Conservation (phyloP, 2,329 filamentous ascomycete species). For the Kalmusia sp. region DNA sequence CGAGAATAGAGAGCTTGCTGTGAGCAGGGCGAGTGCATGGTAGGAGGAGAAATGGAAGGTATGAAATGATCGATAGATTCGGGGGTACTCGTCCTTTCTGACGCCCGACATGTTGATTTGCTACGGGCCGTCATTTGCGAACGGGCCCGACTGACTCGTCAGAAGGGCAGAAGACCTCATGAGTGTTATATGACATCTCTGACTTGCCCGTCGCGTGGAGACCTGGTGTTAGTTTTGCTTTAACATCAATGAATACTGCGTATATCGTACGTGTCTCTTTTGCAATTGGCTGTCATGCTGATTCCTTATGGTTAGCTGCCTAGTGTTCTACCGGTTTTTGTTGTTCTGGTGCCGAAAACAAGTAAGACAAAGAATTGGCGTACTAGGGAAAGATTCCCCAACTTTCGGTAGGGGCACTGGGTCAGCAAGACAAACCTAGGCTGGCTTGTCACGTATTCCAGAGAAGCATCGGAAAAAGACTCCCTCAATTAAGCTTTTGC, state of each 20-base stretch:
- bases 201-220: constrained; percentile 1
- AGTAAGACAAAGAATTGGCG: constrained; percentile 23
- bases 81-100: background rate
- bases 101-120: constrained; percentile 1
- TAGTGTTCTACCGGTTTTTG: constrained; percentile 1
- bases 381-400: constrained; percentile 12
- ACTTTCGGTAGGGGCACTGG: constrained; percentile 15
- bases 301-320: constrained; percentile 4
- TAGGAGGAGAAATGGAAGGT: background rate
- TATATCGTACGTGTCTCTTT: constrained; percentile 13
- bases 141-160: background rate
- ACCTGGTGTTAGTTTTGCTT: constrained; percentile 5
- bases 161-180: background rate
- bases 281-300: constrained; percentile 7
- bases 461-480: no score
- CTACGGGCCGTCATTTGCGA: background rate
- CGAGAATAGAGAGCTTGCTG: background rate
- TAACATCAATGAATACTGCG: constrained; percentile 13
- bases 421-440: constrained; percentile 8
- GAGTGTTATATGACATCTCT: constrained; percentile 1
- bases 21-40: background rate
- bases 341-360: constrained; percentile 26
- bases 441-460: no score
- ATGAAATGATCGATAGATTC: background rate
- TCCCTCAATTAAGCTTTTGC: background rate